Evolutionary conservation across 1,284 basidiomycete species (phyloP).

Genomic region (Marasmius oreades): DNA sequence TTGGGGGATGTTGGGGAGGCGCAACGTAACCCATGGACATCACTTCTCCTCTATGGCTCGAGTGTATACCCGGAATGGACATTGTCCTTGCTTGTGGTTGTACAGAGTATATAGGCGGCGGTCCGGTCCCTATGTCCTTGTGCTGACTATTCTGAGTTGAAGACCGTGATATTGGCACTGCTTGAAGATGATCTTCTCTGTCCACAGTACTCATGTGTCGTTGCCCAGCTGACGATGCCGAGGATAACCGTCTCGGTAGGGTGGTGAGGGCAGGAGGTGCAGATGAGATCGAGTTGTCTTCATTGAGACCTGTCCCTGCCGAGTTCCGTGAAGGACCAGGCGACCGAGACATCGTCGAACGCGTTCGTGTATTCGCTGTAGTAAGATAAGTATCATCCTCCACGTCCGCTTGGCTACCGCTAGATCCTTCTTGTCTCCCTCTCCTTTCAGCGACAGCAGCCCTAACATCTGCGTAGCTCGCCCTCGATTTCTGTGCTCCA

Average conservation of each 20-base stretch:
- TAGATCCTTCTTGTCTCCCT: slow-evolving; percentile 34
- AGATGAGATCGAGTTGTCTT: not conserved
- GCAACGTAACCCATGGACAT: slow-evolving; percentile 76
- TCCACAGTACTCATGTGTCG: not conserved
- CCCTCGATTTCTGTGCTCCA: slow-evolving; percentile 37
- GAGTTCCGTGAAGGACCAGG: slow-evolving; percentile 5
- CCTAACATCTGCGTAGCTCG: slow-evolving; percentile 68
- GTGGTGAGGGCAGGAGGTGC: not conserved
- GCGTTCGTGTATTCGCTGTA: not conserved
- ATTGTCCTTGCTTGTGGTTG: slow-evolving; percentile 74
- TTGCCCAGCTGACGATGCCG: not conserved
- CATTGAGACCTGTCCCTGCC: not conserved
- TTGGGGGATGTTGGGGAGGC: slow-evolving; percentile 33
- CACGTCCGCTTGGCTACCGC: not conserved
- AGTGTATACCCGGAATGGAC: slow-evolving; percentile 80
- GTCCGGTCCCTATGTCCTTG: slow-evolving; percentile 14
- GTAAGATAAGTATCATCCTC: not conserved
- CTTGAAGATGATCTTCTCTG: slow-evolving; percentile 7
- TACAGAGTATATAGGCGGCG: slow-evolving; percentile 24
- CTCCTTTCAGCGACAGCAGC: slow-evolving; percentile 64
- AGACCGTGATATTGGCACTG: slow-evolving; percentile 14
- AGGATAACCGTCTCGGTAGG: not conserved
- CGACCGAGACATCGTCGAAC: slow-evolving; percentile 12
- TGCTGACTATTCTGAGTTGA: slow-evolving; percentile 16
- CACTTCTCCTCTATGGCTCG: slow-evolving; percentile 71